Percentiles rank a stretch among this genome's conserved stretches.
phyloP scores from a whole-genome alignment of 202 grass and related monocot species.

The Bolboschoenoplectus hybrid region DNA sequence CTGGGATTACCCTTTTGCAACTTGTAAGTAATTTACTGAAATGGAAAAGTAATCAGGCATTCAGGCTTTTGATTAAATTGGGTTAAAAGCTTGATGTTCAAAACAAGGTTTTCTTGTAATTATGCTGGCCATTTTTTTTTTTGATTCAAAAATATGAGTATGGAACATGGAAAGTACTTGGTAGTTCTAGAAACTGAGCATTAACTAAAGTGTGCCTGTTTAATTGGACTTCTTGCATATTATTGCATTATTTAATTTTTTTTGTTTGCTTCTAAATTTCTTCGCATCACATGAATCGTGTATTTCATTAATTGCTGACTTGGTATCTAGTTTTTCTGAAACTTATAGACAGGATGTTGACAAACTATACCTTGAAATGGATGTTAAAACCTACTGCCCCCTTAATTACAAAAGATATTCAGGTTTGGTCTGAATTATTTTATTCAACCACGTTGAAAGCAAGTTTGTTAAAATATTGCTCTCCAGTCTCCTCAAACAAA shows the following conservation, averaged over 20 bases:
- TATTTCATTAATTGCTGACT: neutral
- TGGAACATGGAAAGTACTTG: neutral
- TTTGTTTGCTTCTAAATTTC: conserved; percentile 5
- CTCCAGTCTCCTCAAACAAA: neutral
- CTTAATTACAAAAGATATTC: neutral
- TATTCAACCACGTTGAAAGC: neutral
- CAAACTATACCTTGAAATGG: neutral
- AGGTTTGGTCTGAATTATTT: neutral
- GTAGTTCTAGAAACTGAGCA: neutral
- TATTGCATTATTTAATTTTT: neutral
- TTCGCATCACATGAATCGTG: neutral
- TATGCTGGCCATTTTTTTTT: neutral
- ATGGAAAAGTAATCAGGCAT: conserved; percentile 20
- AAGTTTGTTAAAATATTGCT: neutral
- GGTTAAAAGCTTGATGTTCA: conserved; percentile 1
- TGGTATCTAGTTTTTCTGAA: conserved; percentile 4
- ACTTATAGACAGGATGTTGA: neutral
- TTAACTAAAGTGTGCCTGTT: neutral
- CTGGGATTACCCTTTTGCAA: neutral
- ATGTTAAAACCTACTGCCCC: neutral
- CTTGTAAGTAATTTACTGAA: conserved; percentile 31
- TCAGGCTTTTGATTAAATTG: conserved; percentile 6
- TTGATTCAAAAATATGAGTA: neutral
- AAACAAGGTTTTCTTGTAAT: conserved; percentile 6
- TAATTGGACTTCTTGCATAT: neutral